Conservation (phyloP, 1,284 basidiomycete genomes). For the Tetrapyrgos nigripes region DNA sequence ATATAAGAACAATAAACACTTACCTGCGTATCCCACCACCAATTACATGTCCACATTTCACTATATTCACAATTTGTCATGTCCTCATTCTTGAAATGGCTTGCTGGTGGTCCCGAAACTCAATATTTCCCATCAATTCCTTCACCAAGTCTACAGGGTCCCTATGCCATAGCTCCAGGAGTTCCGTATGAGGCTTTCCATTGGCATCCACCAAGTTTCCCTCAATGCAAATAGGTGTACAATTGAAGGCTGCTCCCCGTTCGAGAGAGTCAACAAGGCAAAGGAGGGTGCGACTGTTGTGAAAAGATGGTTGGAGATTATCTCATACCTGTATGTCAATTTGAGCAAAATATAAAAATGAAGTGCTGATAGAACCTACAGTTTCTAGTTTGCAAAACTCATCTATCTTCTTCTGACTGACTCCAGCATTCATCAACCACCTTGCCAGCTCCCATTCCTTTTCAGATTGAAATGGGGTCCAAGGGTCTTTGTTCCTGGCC, state of each 20-base stretch:
- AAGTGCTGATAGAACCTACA: neutral
- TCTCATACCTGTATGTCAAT: constrained; percentile 10
- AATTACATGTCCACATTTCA: too few species aligned
- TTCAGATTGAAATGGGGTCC: constrained; percentile 7
- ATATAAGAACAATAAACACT: neutral
- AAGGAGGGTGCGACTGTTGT: constrained; percentile 30
- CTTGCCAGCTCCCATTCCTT: constrained; percentile 19
- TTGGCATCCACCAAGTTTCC: constrained; percentile 32
- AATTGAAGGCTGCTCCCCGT: neutral
- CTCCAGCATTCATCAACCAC: constrained; percentile 18
- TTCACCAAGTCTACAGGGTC: constrained; percentile 30
- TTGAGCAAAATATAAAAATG: neutral
- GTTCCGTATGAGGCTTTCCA: constrained; percentile 14
- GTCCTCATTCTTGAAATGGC: constrained; percentile 31
- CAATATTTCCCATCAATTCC: constrained; percentile 26
- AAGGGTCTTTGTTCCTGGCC: neutral
- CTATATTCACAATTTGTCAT: constrained; percentile 22
- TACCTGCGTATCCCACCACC: constrained; percentile 49
- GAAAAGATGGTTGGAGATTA: constrained; percentile 21
- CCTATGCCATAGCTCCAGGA: constrained; percentile 19
- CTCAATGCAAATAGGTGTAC: constrained; percentile 5
- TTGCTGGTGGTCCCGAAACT: constrained; percentile 33
- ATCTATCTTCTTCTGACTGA: constrained; percentile 19
- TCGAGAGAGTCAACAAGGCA: constrained; percentile 36
- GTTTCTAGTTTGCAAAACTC: constrained; percentile 18